phyloP scores from a whole-genome alignment of 176 grass and related monocot species.

The Aegilops tauschii region DNA sequence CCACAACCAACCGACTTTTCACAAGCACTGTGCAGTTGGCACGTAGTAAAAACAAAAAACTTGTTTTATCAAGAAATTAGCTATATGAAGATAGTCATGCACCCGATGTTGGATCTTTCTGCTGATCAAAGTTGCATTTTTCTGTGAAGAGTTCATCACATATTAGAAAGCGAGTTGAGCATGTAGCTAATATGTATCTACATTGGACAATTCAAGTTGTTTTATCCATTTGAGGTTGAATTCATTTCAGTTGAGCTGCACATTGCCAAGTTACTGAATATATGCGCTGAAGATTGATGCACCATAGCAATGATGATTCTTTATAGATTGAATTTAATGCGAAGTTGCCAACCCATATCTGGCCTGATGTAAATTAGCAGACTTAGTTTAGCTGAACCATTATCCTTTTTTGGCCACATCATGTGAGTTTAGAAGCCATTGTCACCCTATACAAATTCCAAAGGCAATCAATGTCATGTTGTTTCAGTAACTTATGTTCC shows the following conservation, averaged over 20 bases:
- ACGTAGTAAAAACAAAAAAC: background rate
- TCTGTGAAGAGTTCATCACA: background rate
- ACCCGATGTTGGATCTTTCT: background rate
- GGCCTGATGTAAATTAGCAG: background rate
- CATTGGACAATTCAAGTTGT: background rate
- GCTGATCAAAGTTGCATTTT: background rate
- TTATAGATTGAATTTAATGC: background rate
- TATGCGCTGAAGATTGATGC: conserved; percentile 15
- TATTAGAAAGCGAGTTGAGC: background rate
- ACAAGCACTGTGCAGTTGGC: background rate
- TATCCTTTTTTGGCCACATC: background rate
- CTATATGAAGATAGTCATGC: background rate
- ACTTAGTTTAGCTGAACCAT: background rate
- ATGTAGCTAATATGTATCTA: background rate
- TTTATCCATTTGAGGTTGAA: background rate
- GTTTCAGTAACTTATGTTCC: background rate
- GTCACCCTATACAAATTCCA: background rate
- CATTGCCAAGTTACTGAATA: background rate
- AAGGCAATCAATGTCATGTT: conserved; percentile 9
- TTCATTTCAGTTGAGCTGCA: conserved; percentile 6
- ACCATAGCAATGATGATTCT: conserved; percentile 2
- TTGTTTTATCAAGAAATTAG: background rate
- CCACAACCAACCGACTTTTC: background rate
- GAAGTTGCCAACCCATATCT: background rate
- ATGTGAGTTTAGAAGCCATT: conserved; percentile 7